These are phyloP conservation scores for Nitzschia putrida DNA, from an alignment of 108 stramenopile genomes.

Conservation along the genomic window DNA sequence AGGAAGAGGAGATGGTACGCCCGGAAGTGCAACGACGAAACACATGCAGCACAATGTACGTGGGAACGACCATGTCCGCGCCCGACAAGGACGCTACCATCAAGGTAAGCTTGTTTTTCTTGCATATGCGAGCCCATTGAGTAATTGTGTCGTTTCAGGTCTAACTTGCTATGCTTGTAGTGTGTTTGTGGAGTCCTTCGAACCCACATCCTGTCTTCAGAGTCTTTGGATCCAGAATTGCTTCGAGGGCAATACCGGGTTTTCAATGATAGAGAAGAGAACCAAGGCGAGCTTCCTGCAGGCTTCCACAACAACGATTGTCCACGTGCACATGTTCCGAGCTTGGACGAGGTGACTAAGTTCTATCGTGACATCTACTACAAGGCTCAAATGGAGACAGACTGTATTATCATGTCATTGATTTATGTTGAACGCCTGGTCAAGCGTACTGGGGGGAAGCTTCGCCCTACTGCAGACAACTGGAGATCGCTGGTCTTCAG, in stretches of 20 bases:
- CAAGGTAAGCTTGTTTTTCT: slow-evolving; percentile 62
- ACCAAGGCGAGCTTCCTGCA: background rate
- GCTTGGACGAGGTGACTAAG: slow-evolving; percentile 65
- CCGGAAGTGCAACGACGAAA: slow-evolving; percentile 70
- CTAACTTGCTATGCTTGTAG: slow-evolving; percentile 16
- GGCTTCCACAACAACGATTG: slow-evolving; percentile 8
- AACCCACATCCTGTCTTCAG: slow-evolving; percentile 85
- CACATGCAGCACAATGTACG: slow-evolving; percentile 89
- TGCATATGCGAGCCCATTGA: too few species aligned
- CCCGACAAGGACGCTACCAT: slow-evolving; percentile 96
- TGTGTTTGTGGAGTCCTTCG: slow-evolving; percentile 91
- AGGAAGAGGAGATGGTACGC: slow-evolving; percentile 23
- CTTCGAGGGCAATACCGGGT: slow-evolving; percentile 27
- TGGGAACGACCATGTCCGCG: slow-evolving; percentile 84
- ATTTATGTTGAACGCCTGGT: slow-evolving; percentile 96
- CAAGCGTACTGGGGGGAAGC: slow-evolving; percentile 77
- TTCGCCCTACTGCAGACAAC: slow-evolving; percentile 72
- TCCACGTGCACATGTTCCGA: slow-evolving; percentile 30
- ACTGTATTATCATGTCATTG: slow-evolving; percentile 94
- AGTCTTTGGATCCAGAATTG: slow-evolving; percentile 16
- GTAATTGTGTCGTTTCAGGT: too few species aligned
- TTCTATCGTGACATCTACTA: slow-evolving; percentile 87
- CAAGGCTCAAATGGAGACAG: slow-evolving; percentile 87
- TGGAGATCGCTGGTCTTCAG: slow-evolving; percentile 91
- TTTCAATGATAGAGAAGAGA: slow-evolving; percentile 43